Percentiles rank a stretch among this genome's conserved stretches.
Evolutionary conservation across 2,329 filamentous ascomycete genomes (phyloP).

Genomic region (Scedosporium aurantiacum): DNA sequence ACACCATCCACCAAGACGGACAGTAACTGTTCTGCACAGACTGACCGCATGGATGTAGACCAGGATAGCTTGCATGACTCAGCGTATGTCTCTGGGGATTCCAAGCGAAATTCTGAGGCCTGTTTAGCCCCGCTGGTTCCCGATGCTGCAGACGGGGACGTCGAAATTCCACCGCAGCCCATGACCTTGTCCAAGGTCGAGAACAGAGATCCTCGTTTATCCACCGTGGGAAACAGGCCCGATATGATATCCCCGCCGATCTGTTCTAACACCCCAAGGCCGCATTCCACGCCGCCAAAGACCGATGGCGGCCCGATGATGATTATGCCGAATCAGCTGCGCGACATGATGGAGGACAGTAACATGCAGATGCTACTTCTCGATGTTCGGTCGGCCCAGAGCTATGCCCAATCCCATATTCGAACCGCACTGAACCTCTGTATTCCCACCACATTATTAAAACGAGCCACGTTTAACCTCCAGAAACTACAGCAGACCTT

Average conservation of each 20-base stretch:
- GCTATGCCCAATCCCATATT: constrained; percentile 66
- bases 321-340: constrained; percentile 43
- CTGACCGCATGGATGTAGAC: constrained; percentile 30
- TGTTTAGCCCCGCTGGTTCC: constrained; percentile 32
- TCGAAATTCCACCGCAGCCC: constrained; percentile 9
- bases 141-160: constrained; percentile 23
- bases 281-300: background rate
- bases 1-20: background rate
- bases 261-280: constrained; percentile 12
- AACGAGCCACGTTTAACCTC: constrained; percentile 81
- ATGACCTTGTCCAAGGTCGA: constrained; percentile 30
- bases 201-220: constrained; percentile 43
- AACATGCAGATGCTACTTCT: constrained; percentile 52
- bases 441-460: constrained; percentile 87
- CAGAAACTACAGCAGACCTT: constrained; percentile 83
- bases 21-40: background rate
- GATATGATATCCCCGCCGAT: constrained; percentile 23
- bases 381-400: constrained; percentile 78
- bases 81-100: constrained; percentile 42
- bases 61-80: constrained; percentile 38
- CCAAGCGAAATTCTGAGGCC: constrained; percentile 39
- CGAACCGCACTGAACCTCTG: constrained; percentile 80
- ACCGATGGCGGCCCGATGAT: constrained; percentile 21
- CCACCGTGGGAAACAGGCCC: constrained; percentile 35
- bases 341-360: constrained; percentile 38